Percentiles rank a stretch among this genome's conserved stretches.
These are phyloP conservation scores for Venturia asperata DNA, from an alignment of 2,329 filamentous ascomycete species.

Conservation along the genomic window DNA sequence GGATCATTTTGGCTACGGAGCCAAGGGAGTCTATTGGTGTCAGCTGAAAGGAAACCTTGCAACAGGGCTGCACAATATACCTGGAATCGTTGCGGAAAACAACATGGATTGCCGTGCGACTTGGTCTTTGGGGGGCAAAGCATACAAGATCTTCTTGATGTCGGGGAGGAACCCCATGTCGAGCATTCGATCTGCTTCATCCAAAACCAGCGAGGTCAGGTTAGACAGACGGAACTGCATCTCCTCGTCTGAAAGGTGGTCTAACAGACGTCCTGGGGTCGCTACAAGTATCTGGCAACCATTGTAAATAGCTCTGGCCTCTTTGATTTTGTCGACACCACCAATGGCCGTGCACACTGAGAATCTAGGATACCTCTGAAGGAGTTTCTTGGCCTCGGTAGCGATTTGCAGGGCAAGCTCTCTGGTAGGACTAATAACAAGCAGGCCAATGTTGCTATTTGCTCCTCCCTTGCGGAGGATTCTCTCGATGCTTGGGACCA, in stretches of 20 bases:
- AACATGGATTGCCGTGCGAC: constrained; percentile 85
- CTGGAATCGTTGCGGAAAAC: constrained; percentile 96
- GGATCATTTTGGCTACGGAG: constrained; percentile 30
- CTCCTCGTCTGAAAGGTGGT: constrained; percentile 79
- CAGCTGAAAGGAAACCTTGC: constrained; percentile 36
- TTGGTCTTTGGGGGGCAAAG: constrained; percentile 53
- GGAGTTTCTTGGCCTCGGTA: constrained; percentile 39
- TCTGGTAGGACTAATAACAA: constrained; percentile 54
- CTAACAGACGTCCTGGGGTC: constrained; percentile 91
- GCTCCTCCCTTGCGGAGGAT: constrained; percentile 29
- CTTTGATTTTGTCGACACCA: constrained; percentile 33
- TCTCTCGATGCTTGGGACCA: constrained; percentile 42
- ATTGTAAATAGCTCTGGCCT: constrained; percentile 63
- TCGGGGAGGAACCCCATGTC: constrained; percentile 98
- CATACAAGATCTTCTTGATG: constrained; percentile 79
- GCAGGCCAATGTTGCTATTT: constrained; percentile 37
- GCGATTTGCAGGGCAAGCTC: constrained; percentile 53
- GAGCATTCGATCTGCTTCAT: constrained; percentile 97
- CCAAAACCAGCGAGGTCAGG: constrained; percentile 74
- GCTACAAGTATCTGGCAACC: constrained; percentile 73
- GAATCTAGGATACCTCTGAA: constrained; percentile 32
- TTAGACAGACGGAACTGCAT: constrained; percentile 66
- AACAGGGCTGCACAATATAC: constrained; percentile 66
- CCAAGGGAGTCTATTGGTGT: constrained; percentile 7
- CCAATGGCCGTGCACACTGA: constrained; percentile 42